Evolutionary conservation across 768 basidiomycete genomes (phyloP), one percentile per base, ranked within the genome.

Genomic region (Leccinum pellstonianum): DNA sequence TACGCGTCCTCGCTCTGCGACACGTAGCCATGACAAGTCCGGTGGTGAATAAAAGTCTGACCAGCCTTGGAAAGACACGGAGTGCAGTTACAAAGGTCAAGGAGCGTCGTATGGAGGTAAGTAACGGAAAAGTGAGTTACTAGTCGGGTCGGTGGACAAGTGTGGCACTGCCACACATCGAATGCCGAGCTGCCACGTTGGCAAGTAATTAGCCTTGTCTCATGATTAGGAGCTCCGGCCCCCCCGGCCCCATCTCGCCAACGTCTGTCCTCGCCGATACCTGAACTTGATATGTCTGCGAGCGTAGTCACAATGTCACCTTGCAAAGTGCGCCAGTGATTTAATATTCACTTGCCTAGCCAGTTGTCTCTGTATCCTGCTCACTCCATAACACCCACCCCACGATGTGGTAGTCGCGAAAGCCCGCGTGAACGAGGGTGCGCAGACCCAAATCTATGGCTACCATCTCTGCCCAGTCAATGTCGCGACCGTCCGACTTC

Each of bases 1-100:
- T 82, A 63, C 76, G 69, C 60, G 63, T 68, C 41, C 63, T 66
- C 52, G 65, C 59, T 60, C 63, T 56, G 31, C 53, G 62, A 63
- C 69, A 61, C 52, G 49, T 23, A 41, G 60, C 21, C 71, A 74
- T 74, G 25, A 7, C 33, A 33, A 19, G 38, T 25, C 56, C 46
- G 12, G 38, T 8, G 11, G 38, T 33, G 35, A 27, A 54, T 21
- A 15, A 25, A 19, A 15, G 17, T 31, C 25, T 17, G 46, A 49
- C 5, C n/a, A 27, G 17, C 27, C 25, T 50, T 33, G 12, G n/a
- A 8, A 31, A 43, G 46, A 33, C 10, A 25, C 35, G 27, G 33
- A n/a, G 19, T 19, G 27, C 19, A n/a, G 37, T 52, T 17, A 62
- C 33, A 21, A 12, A 31, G 23, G 38, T 46, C 38, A 12, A 54